A percentile compares a stretch with the other conserved stretches of the same genome.
phyloP scores from a whole-genome alignment of 352 stramenopile species.

The Peronospora belbahrii region DNA sequence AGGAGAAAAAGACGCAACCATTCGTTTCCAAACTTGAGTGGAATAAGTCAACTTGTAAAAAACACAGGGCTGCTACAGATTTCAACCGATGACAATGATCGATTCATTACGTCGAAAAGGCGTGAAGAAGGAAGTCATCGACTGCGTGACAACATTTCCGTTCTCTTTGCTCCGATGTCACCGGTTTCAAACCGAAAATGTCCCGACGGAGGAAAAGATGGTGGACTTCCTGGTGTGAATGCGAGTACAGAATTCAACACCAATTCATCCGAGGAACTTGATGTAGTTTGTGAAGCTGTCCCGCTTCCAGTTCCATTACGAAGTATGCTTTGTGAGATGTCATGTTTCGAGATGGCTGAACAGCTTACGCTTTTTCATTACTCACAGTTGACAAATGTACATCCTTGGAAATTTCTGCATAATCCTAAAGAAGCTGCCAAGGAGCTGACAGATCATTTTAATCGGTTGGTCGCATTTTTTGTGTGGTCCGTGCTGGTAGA shows the following conservation, averaged over 20 bases:
- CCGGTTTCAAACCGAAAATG: conserved; percentile 7
- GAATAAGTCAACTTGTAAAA: conserved; percentile 18
- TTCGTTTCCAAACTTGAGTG: conserved; percentile 58
- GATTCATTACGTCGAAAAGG: conserved; percentile 7
- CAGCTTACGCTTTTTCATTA: conserved; percentile 66
- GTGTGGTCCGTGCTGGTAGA: conserved; percentile 72
- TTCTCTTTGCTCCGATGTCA: conserved; percentile 17
- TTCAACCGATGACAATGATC: conserved; percentile 16
- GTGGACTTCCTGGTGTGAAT: conserved; percentile 3
- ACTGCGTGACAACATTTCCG: conserved; percentile 17
- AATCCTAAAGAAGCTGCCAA: conserved; percentile 38
- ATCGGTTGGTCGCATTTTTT: conserved; percentile 55
- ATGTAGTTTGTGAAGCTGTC: conserved; percentile 35
- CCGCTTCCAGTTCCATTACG: conserved; percentile 33
- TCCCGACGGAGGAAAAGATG: conserved; percentile 2
- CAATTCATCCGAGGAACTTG: conserved; percentile 29
- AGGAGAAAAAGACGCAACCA: conserved; percentile 48
- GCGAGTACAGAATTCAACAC: conserved; percentile 9
- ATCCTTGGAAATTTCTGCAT: conserved; percentile 54
- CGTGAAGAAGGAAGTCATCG: conserved; percentile 15
- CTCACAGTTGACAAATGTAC: conserved; percentile 33
- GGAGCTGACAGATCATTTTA: conserved; percentile 53
- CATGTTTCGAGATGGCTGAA: conserved; percentile 46
- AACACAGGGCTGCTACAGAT: conserved; percentile 9
- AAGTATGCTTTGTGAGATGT: conserved; percentile 42